These are phyloP conservation scores for Mortierella hygrophila DNA, from an alignment of 192 early-diverging fungal species.

Conservation along the genomic window DNA sequence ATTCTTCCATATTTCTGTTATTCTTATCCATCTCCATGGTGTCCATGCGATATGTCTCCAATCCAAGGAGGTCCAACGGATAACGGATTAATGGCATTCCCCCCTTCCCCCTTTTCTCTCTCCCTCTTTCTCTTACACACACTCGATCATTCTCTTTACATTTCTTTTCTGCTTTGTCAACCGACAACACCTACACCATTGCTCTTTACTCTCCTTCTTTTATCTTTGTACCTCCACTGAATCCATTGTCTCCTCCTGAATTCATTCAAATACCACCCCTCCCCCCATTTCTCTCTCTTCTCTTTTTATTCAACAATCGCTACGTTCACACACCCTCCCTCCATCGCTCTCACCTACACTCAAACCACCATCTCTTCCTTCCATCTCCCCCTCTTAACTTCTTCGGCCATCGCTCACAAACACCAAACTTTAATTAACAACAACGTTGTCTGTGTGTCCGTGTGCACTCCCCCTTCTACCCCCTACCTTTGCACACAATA, in stretches of 20 bases:
- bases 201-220: background rate
- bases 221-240: background rate
- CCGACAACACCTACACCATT: background rate
- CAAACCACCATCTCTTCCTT: background rate
- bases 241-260: background rate
- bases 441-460: background rate
- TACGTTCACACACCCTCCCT: background rate
- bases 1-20: background rate
- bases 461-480: background rate
- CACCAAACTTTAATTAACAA: background rate
- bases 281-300: background rate
- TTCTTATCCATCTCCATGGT: background rate
- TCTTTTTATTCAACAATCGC: background rate
- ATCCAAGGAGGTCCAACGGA: background rate
- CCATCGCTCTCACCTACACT: background rate
- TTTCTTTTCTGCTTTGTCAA: background rate
- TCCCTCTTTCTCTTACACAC: background rate
- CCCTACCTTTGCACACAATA: conserved; percentile 15
- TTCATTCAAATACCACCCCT: background rate
- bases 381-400: background rate
- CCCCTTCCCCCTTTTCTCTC: background rate
- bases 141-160: background rate
- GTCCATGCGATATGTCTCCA: background rate
- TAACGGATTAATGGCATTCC: background rate
- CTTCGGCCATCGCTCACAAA: background rate